Evolutionary conservation across 768 basidiomycete species (phyloP), one percentile per base, ranked within the genome.

Genomic region (Porpolomopsis calyptriformis): DNA sequence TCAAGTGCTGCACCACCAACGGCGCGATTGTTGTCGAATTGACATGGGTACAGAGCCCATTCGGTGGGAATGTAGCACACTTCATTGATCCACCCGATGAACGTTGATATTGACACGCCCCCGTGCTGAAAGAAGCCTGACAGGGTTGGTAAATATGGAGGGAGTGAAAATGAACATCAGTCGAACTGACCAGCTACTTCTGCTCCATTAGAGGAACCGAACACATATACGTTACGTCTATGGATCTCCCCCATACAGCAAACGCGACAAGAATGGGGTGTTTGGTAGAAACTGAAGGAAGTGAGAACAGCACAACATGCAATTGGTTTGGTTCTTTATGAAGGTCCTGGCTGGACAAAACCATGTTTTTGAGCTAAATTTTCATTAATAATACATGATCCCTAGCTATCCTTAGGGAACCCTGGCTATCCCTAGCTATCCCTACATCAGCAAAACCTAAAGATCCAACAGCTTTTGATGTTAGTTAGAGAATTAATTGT

Each of bases 101-200:
- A 54, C 18, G 51, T 49, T 52, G 53, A 43, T 29, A 52, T 52
- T 36, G 53, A 33, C 14, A 54, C 51, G 27, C 53, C 51, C 23
- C 51, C 51, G 23, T 52, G 51, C 43, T 52, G 53, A 46, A 44
- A 54, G 40, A 49, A 52, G 38, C 38, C 43, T 45, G 19, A 12
- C 8, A 25, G 10, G n/a, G 23, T n/a, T 45, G 4, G 4, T 3
- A 45, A 45, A 34, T 23, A 33, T 10, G 18, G 25, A 18, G 12
- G 14, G 9, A 23, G n/a, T 9, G 24, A 22, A 18, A 4, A 22
- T 26, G 22, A 43, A 34, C 26, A 26, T 27, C 26, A 20, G 12
- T 33, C 31, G n/a, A 45, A 48, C 31, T 45, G 16, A 54, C 53
- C 53, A 36, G 48, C 53, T 25, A 54, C 53, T 45, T 51, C 50